Evolutionary conservation across 2,329 filamentous ascomycete genomes (phyloP), one percentile per base, ranked within the genome.

Genomic region (Reticulascus tulasneorum): DNA sequence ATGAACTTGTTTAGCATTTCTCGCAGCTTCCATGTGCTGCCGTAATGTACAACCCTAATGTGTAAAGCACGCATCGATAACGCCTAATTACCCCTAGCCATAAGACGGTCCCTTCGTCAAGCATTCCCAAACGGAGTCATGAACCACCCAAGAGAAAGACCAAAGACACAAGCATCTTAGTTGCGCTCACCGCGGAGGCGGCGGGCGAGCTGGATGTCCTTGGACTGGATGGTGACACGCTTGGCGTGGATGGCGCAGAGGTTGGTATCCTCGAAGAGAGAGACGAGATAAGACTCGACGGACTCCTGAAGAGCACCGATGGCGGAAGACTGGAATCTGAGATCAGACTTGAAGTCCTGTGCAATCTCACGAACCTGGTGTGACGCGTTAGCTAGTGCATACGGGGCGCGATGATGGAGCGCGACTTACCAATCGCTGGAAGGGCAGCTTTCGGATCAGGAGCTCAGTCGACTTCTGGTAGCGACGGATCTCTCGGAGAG

Each of bases 171-270:
- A 42, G 23, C 31, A 42, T 44, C 67, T 79, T 80, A 91, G 75
- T 87, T 89, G 66, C 86, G 84, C 76, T 93, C 90, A 52, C 93
- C 93, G 59, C 93, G 87, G 61, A 98, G 87, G 59, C 93, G 86
- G 54, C 93, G 86, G 58, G 91, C 90, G 33, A 97, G 82, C 73
- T 97, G 91, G 63, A 97, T 96, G 58, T 96, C 91, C 78, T 96
- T 96, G 51, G 82, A 83, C 70, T 91, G 91, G 70, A 97, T 97
- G 60, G 91, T 97, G 61, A 97, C 93, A 74, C 93, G 89, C 82
- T 97, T 97, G 71, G 93, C 91, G 73, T 97, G 93, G 67, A 97
- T 95, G 60, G 93, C 91, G 73, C 91, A 97, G 35, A 95, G 74
- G 76, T 97, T 97, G 72, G 91, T 96, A 64, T 97, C 91, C 71